phyloP scores from a whole-genome alignment of 345 rosid genomes.

The Salix caprea region DNA sequence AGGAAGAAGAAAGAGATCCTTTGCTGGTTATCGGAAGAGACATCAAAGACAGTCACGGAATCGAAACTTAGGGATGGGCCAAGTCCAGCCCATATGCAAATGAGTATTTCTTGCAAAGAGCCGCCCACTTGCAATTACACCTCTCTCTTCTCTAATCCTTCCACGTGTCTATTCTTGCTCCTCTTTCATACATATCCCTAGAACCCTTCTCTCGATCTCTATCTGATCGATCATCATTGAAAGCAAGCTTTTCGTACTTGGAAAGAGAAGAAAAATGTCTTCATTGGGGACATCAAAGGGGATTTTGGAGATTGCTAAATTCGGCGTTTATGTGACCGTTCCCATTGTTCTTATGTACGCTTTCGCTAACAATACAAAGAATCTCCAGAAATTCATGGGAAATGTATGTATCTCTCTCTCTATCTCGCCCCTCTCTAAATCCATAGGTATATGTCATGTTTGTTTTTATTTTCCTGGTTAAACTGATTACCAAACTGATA shows the following conservation, averaged over 20 bases:
- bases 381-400: slow-evolving; percentile 82
- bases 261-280: slow-evolving; percentile 43
- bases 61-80: no score
- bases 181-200: no score
- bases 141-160: no score
- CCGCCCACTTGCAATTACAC: no score
- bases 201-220: no score
- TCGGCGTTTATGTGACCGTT: slow-evolving; percentile 64
- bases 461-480: not conserved
- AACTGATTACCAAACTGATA: not conserved
- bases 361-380: slow-evolving; percentile 76
- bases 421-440: not conserved
- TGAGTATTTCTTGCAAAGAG: no score
- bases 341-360: slow-evolving; percentile 73
- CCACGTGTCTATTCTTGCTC: no score
- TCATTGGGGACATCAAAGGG: slow-evolving; percentile 69
- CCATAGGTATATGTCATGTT: not conserved
- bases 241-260: not conserved
- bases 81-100: no score
- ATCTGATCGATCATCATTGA: not conserved
- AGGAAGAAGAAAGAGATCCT: no score
- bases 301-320: slow-evolving; percentile 73
- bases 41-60: no score
- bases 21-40: no score
- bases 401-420: slow-evolving; percentile 37